A percentile compares a stretch with the other conserved stretches of the same genome.
These are phyloP conservation scores for Cynanchum wilfordii DNA, from an alignment of 257 asterid genomes.

Conservation along the genomic window DNA sequence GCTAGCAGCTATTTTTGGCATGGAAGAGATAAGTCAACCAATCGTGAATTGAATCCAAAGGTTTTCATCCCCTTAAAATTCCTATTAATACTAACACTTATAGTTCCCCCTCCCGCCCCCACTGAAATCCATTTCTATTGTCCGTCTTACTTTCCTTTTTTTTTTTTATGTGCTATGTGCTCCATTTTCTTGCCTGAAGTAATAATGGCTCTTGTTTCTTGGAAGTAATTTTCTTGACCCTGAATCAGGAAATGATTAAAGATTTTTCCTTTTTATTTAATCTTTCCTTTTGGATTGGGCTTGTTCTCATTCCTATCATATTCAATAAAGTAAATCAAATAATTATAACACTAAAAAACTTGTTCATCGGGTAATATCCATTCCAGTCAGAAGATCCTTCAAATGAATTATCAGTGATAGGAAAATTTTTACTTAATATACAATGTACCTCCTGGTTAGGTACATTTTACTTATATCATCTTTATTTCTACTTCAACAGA, in stretches of 20 bases:
- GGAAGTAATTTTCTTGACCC: not conserved
- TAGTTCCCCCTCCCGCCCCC: too few species aligned
- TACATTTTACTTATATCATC: not conserved
- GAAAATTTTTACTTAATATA: not conserved
- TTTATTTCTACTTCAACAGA: constrained; percentile 38
- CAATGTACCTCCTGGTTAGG: not conserved
- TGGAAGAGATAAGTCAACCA: constrained; percentile 71
- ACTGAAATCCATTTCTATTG: not conserved
- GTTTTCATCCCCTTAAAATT: constrained; percentile 31
- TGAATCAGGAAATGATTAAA: constrained; percentile 1
- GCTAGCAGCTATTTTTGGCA: constrained; percentile 85
- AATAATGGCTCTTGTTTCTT: not conserved
- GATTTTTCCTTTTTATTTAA: not conserved
- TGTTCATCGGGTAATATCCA: not conserved
- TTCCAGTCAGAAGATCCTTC: not conserved
- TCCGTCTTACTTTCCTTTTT: not conserved
- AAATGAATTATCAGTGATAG: not conserved
- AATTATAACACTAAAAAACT: not conserved
- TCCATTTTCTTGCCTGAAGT: not conserved
- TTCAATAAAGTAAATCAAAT: not conserved
- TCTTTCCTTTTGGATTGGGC: not conserved
- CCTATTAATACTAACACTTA: constrained; percentile 12
- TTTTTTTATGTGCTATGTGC: not conserved
- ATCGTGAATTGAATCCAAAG: constrained; percentile 91
- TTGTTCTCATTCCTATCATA: not conserved